A percentile compares a stretch with the other conserved stretches of the same genome.
These are phyloP conservation scores for Blastomyces emzantsi DNA, from an alignment of 2,329 filamentous ascomycete genomes.

Conservation along the genomic window DNA sequence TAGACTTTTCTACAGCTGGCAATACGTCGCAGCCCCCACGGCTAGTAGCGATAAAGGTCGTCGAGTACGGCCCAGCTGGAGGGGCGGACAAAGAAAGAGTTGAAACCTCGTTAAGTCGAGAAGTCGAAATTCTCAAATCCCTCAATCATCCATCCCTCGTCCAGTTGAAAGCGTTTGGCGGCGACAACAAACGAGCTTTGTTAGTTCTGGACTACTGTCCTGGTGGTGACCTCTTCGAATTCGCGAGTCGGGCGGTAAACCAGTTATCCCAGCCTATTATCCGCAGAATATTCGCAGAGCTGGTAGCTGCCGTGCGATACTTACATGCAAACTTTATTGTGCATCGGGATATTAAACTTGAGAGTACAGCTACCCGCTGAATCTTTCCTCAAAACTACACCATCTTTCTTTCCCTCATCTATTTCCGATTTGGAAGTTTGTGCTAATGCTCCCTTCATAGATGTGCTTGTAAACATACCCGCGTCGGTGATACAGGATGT, in stretches of 20 bases:
- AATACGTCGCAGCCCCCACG: slow-evolving; percentile 35
- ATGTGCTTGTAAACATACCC: slow-evolving; percentile 83
- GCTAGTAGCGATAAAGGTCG: slow-evolving; percentile 92
- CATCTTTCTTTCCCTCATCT: neutral
- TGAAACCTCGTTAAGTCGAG: slow-evolving; percentile 86
- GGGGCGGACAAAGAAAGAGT: slow-evolving; percentile 88
- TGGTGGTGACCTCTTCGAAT: slow-evolving; percentile 89
- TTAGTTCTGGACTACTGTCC: slow-evolving; percentile 86
- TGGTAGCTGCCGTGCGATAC: slow-evolving; percentile 77
- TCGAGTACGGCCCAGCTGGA: slow-evolving; percentile 87
- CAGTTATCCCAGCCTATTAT: slow-evolving; percentile 47
- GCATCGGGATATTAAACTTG: slow-evolving; percentile 94
- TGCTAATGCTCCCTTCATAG: slow-evolving; percentile 39
- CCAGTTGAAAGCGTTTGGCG: slow-evolving; percentile 83
- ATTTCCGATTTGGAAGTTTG: slow-evolving; percentile 7
- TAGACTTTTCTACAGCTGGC: slow-evolving; percentile 4
- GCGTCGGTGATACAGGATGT: slow-evolving; percentile 56
- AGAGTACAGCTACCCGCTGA: slow-evolving; percentile 52
- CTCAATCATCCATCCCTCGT: slow-evolving; percentile 86
- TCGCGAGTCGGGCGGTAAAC: slow-evolving; percentile 64
- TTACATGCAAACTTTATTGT: slow-evolving; percentile 80
- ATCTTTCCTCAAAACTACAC: slow-evolving; percentile 9
- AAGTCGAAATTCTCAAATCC: slow-evolving; percentile 85
- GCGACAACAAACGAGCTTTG: slow-evolving; percentile 69
- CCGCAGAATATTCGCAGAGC: slow-evolving; percentile 78